Base-by-base conservation (phyloP, 345 rosid genomes). In the Adansonia digitata region DNA sequence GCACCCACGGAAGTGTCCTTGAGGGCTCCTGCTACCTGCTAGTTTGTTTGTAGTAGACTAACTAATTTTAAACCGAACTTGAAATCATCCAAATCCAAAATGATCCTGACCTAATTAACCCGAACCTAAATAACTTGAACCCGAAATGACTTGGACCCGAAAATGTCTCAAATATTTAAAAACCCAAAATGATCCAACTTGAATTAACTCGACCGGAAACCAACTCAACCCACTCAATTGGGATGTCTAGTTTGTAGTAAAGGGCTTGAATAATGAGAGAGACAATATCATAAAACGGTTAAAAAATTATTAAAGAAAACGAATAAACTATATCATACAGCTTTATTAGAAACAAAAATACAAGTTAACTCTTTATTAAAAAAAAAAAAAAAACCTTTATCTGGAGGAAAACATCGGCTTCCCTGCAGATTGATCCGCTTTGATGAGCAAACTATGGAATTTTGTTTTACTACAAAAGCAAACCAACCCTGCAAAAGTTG, bases 311-410 rank as follows among this genome's bases (percentile, higher is more conserved):
- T 15, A 26, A 57, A 57, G 63, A 4, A 12, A 57, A 57, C 5
- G 13, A 26, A 12, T 12, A 12, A 27, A 27, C 2, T 27, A 9
- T 57, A 14, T 48, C 22, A 4, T 29, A 45, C 72, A 22, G 55
- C 17, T 24, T 45, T 45, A 22, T 7, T 26, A 67, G 39, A 43
- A 10, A 69, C 24, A 46, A 12, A 31, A 27, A 37, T 61, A 35
- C 17, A 37, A 70, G 24, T 22, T 24, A 35, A 20, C 34, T 49
- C n/a, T n/a, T n/a, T n/a, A n/a, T n/a, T n/a, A n/a, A n/a, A n/a
- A n/a, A n/a, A n/a, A 2, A 53, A 42, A 60, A 26, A 1, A 39
- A 71, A 77, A 71, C 53, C 67, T 72, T 62, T 51, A 62, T 18
- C 43, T 40, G 42, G 51, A 46, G 43, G 40, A 5, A n/a, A 14